Evolutionary conservation across 495 filamentous ascomycete species (phyloP).

Genomic region (Penicillium mononematosum): DNA sequence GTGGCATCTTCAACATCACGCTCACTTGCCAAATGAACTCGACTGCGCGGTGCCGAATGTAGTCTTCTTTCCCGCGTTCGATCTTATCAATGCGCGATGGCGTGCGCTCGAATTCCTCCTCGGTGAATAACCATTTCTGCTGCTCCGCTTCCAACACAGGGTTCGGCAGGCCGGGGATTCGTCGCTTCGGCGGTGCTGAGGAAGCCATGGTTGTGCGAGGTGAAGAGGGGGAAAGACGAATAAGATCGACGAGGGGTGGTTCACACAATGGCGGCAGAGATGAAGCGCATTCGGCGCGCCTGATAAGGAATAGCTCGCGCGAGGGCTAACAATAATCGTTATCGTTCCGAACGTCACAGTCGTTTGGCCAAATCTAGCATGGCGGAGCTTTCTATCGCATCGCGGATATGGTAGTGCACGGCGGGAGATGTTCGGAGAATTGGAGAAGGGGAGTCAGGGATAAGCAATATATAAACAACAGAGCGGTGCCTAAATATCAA

Average conservation of each 20-base stretch:
- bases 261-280: neutral
- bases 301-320: neutral
- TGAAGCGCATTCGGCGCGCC: conserved; percentile 6
- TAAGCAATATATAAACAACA: neutral
- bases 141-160: conserved; percentile 53
- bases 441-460: neutral
- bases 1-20: conserved; percentile 87
- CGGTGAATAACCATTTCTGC: conserved; percentile 85
- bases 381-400: conserved; percentile 10
- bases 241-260: neutral
- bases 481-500: neutral
- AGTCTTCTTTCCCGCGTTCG: conserved; percentile 67
- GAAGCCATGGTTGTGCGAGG: conserved; percentile 31
- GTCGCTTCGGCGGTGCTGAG: conserved; percentile 33
- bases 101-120: conserved; percentile 74
- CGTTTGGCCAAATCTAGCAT: conserved; percentile 4
- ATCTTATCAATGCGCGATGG: conserved; percentile 86
- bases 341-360: conserved; percentile 6
- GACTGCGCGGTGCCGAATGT: conserved; percentile 80
- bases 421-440: neutral
- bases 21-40: conserved; percentile 96
- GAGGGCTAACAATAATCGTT: conserved; percentile 1
- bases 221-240: neutral
- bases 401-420: neutral
- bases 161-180: conserved; percentile 50